Percentiles rank a stretch among this genome's conserved stretches.
phyloP scores from a whole-genome alignment of 345 rosid species.

The Eucalyptus cladocalyx region DNA sequence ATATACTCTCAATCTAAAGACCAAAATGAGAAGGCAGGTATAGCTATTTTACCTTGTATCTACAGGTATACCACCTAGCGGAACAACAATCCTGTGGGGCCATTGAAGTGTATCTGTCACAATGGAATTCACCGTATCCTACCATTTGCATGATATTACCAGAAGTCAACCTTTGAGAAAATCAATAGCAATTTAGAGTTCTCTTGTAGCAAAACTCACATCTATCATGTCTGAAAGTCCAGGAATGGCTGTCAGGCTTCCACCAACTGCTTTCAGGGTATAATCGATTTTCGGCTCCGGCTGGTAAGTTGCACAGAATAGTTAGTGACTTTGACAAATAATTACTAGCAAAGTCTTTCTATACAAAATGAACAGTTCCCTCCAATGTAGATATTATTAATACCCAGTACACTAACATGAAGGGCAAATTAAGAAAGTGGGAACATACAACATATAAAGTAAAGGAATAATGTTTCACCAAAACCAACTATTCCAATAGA shows the following conservation, averaged over 20 bases:
- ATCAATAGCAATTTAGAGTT: neutral
- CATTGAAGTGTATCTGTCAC: slow-evolving; percentile 91
- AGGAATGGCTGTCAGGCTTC: slow-evolving; percentile 93
- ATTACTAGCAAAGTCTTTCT: neutral
- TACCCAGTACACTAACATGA: neutral
- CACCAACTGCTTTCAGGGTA: slow-evolving; percentile 91
- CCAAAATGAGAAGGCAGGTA: neutral
- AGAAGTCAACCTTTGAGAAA: neutral
- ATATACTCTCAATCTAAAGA: neutral
- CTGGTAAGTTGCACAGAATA: slow-evolving; percentile 23
- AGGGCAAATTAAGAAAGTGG: neutral
- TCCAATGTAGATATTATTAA: neutral
- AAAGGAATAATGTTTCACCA: neutral
- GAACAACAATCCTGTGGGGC: slow-evolving; percentile 98
- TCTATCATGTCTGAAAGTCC: slow-evolving; percentile 96
- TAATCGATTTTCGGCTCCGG: slow-evolving; percentile 95
- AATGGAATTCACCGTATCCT: slow-evolving; percentile 87
- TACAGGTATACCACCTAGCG: slow-evolving; percentile 85
- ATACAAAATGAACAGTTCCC: neutral
- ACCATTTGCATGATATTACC: neutral
- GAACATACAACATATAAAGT: neutral
- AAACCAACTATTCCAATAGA: neutral
- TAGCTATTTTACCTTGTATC: slow-evolving; percentile 56
- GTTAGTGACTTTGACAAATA: neutral
- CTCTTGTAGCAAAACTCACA: slow-evolving; percentile 25